Evolutionary conservation across 768 basidiomycete genomes (phyloP), one percentile per base, ranked within the genome.

Genomic region (Leccinellum luteum): DNA sequence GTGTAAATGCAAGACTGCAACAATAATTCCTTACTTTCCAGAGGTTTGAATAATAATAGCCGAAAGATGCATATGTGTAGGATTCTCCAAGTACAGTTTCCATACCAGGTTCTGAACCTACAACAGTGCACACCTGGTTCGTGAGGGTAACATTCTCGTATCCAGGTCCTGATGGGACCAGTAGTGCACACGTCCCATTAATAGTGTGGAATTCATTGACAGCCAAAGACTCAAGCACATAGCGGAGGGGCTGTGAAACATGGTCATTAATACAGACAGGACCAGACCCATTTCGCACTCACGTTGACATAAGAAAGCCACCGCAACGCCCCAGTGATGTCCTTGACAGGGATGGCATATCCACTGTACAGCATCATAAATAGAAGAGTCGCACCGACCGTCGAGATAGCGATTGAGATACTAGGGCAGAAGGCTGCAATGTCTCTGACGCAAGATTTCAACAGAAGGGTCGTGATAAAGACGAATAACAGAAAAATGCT

Each of bases 381-480:
- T 53, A 80, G 67, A 34, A 76, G 68, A 54, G 70, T 54, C 55
- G 79, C 44, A 4, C 66, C 71, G 0, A 73, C 64, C 1, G 69
- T 41, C 3, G 75, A 65, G 45, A 72, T 55, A 9, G 87, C 86
- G 1, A 81, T 78, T 0, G 85, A 79, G 43, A 81, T 80, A 17
- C 74, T 70, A 35, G 74, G 74, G 64, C 85, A 84, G 14, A 74
- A 75, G 0, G 86, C 83, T 1, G 86, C 84, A 28, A 88, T 63
- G 0, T 75, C 75, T 41, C 91, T 79, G 80, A 90, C 93, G 78
- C 84, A 92, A 0, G 82, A 80, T 66, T 85, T 87, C 84, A 92
- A 87, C 7, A 25, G 25, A 25, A 25, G 25, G 2, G 25, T 25
- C 4, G 25, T 4, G 25, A 25, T 25, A 25, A 25, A 25, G 25